A percentile compares a stretch with the other conserved stretches of the same genome.
phyloP scores from a whole-genome alignment of 1,284 basidiomycete genomes.

The Ustilago hordei region DNA sequence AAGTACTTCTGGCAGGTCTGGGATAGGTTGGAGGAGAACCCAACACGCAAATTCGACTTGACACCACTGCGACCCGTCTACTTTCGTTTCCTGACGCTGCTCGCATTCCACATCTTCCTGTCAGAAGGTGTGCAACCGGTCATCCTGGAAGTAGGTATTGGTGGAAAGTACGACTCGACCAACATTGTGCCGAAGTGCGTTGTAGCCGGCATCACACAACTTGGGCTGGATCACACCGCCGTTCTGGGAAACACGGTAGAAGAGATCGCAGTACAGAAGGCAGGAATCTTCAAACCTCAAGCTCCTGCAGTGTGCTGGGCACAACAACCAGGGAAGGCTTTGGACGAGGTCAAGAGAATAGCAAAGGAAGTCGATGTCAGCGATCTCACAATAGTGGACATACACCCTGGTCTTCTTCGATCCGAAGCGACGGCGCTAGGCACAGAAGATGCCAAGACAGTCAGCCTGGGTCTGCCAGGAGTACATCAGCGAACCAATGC shows the following conservation, averaged over 20 bases:
- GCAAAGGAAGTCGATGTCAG: conserved; percentile 76
- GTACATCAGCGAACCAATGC: conserved; percentile 91
- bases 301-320: conserved; percentile 86
- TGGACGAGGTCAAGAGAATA: conserved; percentile 77
- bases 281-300: conserved; percentile 92
- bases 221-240: conserved; percentile 93
- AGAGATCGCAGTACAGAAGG: conserved; percentile 95
- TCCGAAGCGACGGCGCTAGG: conserved; percentile 23
- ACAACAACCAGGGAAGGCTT: conserved; percentile 82
- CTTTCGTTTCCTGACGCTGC: conserved; percentile 91
- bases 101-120: conserved; percentile 92
- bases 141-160: conserved; percentile 95
- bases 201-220: conserved; percentile 87
- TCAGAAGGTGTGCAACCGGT: conserved; percentile 85
- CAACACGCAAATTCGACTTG: conserved; percentile 44
- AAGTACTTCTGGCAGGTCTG: conserved; percentile 96
- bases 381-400: conserved; percentile 31
- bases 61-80: conserved; percentile 86
- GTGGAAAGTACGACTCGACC: conserved; percentile 93
- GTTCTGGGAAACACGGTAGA: conserved; percentile 89
- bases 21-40: conserved; percentile 83
- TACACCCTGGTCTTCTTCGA: conserved; percentile 37
- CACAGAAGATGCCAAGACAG: background rate
- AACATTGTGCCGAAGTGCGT: conserved; percentile 92
- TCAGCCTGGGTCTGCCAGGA: conserved; percentile 81